Evolutionary conservation across 2,329 filamentous ascomycete species (phyloP), one percentile per base, ranked within the genome.

Genomic region (Stagonosporopsis cucurbitacearum): DNA sequence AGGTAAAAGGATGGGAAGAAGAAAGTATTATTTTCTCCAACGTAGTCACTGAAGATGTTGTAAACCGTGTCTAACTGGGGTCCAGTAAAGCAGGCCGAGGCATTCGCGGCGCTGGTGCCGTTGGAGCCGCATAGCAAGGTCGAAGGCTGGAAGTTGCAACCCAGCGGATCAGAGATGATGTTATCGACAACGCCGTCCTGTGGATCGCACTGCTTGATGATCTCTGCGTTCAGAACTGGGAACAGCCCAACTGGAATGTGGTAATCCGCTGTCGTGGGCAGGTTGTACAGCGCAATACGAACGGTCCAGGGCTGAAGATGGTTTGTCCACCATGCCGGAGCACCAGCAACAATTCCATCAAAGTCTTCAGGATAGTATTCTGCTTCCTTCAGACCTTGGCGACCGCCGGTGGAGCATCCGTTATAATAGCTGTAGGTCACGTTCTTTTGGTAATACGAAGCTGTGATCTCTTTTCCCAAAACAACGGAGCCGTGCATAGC

Each of bases 391-490:
- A 85, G 73, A 3, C 83, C 85, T 73, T 87, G 83, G 0, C 85
- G 77, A 0, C 86, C 85, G 6, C 86, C 86, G 0, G 83, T 81
- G 0, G 83, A 86, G 64, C 85, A 87, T 7, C 85, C 85, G 2
- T 81, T 65, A 57, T 81, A 87, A 69, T 87, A 87, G 6, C 78
- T 80, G 48, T 79, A 81, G 12, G 71, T 67, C 1, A 78, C 75
- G 0, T 70, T 63, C 8, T 66, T 74, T 2, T 72, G 69, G 59
- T 86, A 86, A 70, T 81, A 86, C 0, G 73, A 71, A 28, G 79
- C 63, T 1, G 79, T 75, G 11, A 86, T 67, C 13, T 73, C 51
- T 64, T 85, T 85, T 6, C 79, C 79, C 7, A 80, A 58, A 2
- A 76, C 76, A 3, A 82, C 77, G 0, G 81, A 80, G 7, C 79